These are phyloP conservation scores for Phlyctochytrium planicorne DNA, from an alignment of 192 early-diverging fungal species.

Conservation along the genomic window DNA sequence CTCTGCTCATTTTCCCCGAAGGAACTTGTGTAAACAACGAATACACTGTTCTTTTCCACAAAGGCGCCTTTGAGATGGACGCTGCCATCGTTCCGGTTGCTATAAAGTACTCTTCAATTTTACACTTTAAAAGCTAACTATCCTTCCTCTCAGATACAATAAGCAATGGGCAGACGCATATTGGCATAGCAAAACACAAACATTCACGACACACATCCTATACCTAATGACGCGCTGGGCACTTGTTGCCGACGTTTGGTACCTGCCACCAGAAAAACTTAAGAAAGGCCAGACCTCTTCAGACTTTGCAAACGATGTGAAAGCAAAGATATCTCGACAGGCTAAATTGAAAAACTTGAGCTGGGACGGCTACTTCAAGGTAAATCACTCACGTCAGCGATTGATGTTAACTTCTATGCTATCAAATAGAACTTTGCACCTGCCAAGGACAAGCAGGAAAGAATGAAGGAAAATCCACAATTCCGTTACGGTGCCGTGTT, in stretches of 20 bases:
- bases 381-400: neutral
- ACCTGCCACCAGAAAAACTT: constrained; percentile 40
- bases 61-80: constrained; percentile 59
- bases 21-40: constrained; percentile 62
- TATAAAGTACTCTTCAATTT: constrained; percentile 33
- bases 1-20: constrained; percentile 58
- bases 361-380: constrained; percentile 62
- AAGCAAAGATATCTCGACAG: constrained; percentile 51
- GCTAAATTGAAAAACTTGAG: constrained; percentile 52
- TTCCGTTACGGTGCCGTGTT: constrained; percentile 44
- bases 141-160: constrained; percentile 37
- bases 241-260: constrained; percentile 55
- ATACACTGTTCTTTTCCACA: constrained; percentile 59
- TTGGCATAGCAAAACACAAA: constrained; percentile 54
- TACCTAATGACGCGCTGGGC: constrained; percentile 62
- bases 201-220: constrained; percentile 50
- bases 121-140: neutral
- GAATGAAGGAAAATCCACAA: constrained; percentile 37
- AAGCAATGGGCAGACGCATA: constrained; percentile 56
- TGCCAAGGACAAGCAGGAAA: constrained; percentile 36
- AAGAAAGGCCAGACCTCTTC: constrained; percentile 36
- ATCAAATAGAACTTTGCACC: constrained; percentile 41
- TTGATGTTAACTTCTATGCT: too few species aligned
- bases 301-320: constrained; percentile 57
- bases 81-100: constrained; percentile 50